Percentiles rank a stretch among this genome's conserved stretches.
These are phyloP conservation scores for Hypholoma sublateritium DNA, from an alignment of 768 basidiomycete species.

Conservation along the genomic window DNA sequence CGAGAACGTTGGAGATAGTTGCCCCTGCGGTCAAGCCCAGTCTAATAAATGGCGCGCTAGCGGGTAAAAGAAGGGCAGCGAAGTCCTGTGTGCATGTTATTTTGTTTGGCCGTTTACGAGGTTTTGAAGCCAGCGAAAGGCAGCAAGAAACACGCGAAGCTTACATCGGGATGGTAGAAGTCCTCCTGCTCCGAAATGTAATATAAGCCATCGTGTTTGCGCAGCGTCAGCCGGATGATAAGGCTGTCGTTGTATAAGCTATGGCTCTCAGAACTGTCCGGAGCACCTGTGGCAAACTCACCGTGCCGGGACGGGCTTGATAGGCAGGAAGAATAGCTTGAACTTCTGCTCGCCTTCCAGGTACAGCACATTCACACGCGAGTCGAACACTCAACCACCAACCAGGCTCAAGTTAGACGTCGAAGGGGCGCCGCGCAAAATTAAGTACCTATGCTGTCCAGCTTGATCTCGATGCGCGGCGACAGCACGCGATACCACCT, in stretches of 20 bases:
- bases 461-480: slow-evolving; percentile 41
- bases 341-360: slow-evolving; percentile 58
- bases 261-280: background rate
- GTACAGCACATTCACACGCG: slow-evolving; percentile 35
- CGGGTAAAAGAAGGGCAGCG: slow-evolving; percentile 41
- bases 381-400: slow-evolving; percentile 45
- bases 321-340: slow-evolving; percentile 47
- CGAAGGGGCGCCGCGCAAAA: background rate
- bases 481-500: slow-evolving; percentile 70
- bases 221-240: slow-evolving; percentile 51
- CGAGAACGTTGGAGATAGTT: slow-evolving; percentile 27
- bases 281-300: slow-evolving; percentile 28
- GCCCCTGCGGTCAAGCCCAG: slow-evolving; percentile 27
- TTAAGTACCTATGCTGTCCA: slow-evolving; percentile 45
- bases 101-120: background rate
- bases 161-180: slow-evolving; percentile 54
- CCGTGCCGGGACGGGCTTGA: slow-evolving; percentile 46
- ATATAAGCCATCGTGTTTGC: slow-evolving; percentile 36
- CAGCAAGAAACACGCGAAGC: background rate
- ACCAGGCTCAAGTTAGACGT: background rate
- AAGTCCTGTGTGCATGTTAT: slow-evolving; percentile 34
- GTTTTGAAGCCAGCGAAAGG: no score
- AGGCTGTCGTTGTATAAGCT: slow-evolving; percentile 31
- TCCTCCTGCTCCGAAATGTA: slow-evolving; percentile 60
- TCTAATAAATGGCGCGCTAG: slow-evolving; percentile 36